phyloP scores from a whole-genome alignment of 441 rosid species.

The Lepidium campestre region DNA sequence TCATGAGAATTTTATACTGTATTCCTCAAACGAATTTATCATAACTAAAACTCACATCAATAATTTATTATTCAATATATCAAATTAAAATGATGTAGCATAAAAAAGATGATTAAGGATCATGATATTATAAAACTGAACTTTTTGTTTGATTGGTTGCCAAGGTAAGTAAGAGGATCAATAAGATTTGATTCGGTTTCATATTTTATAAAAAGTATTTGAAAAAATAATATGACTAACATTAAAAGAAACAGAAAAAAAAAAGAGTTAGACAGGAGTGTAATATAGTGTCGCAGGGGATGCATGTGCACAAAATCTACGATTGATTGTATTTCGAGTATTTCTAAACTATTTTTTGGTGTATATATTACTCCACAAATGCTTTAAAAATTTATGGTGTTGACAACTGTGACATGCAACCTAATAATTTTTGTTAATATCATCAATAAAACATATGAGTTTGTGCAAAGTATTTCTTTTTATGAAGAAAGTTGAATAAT shows the following conservation, averaged over 20 bases:
- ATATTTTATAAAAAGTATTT: neutral
- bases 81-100: neutral
- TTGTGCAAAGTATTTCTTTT: too few species aligned
- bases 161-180: slow-evolving; percentile 17
- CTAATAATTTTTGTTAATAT: too few species aligned
- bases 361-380: neutral
- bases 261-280: neutral
- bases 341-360: neutral
- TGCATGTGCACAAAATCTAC: slow-evolving; percentile 24
- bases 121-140: neutral
- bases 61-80: neutral
- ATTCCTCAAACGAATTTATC: neutral
- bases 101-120: neutral
- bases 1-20: neutral
- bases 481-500: too few species aligned
- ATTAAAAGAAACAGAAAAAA: neutral
- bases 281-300: slow-evolving; percentile 21
- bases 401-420: too few species aligned
- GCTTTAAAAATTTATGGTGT: neutral
- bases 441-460: too few species aligned
- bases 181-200: slow-evolving; percentile 17
- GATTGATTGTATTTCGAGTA: neutral
- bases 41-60: neutral
- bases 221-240: neutral
- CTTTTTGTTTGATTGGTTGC: slow-evolving; percentile 22